Conservation (phyloP, 129 eudicot species). For the Mikania micrantha region DNA sequence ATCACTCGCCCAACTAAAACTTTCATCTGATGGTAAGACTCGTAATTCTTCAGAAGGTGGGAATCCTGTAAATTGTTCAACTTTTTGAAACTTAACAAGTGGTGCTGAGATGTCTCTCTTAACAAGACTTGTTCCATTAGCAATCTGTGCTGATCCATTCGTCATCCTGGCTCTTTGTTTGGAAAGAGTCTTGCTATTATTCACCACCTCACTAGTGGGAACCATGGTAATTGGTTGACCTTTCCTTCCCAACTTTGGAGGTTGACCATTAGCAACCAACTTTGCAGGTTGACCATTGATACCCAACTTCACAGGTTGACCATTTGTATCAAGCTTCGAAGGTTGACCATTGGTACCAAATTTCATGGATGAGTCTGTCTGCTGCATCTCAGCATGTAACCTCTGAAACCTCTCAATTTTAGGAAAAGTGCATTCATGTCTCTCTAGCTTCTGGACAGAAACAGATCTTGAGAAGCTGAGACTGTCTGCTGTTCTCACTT, state of each 20-base stretch:
- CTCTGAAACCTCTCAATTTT: slow-evolving; percentile 15
- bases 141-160: slow-evolving; percentile 7
- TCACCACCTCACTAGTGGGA: slow-evolving; percentile 58
- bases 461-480: slow-evolving; percentile 51
- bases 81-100: slow-evolving; percentile 26
- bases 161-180: neutral
- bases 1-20: slow-evolving; percentile 90
- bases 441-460: slow-evolving; percentile 22
- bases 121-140: slow-evolving; percentile 45
- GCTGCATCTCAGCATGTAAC: slow-evolving; percentile 46
- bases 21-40: slow-evolving; percentile 78
- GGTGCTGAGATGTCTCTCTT: slow-evolving; percentile 40
- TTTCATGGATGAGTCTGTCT: slow-evolving; percentile 44
- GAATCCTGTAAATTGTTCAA: slow-evolving; percentile 36
- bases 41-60: slow-evolving; percentile 59
- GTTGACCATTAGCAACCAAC: slow-evolving; percentile 45
- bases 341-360: slow-evolving; percentile 48
- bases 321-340: slow-evolving; percentile 36
- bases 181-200: slow-evolving; percentile 21
- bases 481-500: slow-evolving; percentile 37
- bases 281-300: slow-evolving; percentile 47
- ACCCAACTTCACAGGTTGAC: slow-evolving; percentile 45
- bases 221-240: slow-evolving; percentile 63
- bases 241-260: slow-evolving; percentile 39
- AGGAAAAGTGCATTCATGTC: slow-evolving; percentile 15